Conservation (phyloP, 2,329 filamentous ascomycete species). For the Ascochyta clinopodiicola region DNA sequence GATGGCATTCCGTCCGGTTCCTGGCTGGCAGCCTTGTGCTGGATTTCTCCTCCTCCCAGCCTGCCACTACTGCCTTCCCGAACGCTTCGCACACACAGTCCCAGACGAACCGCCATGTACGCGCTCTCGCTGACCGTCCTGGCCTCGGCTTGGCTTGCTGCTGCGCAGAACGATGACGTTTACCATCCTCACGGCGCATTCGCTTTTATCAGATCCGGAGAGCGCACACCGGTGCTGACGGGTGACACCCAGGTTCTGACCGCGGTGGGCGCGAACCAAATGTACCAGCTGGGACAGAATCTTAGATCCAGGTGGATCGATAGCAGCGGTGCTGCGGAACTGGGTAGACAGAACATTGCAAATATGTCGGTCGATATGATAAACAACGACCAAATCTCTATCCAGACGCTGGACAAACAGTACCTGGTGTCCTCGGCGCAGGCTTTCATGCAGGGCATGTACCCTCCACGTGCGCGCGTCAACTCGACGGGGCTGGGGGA, state of each 20-base stretch:
- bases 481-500: constrained; percentile 32
- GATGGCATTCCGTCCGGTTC: constrained; percentile 6
- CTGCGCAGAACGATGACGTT: constrained; percentile 24
- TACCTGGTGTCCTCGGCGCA: constrained; percentile 61
- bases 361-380: constrained; percentile 55
- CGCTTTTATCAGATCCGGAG: constrained; percentile 62
- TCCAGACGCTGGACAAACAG: constrained; percentile 57
- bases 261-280: constrained; percentile 61
- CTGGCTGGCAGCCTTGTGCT: constrained; percentile 13
- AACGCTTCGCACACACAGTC: constrained; percentile 4
- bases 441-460: constrained; percentile 68
- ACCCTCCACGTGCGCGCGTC: constrained; percentile 56
- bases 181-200: constrained; percentile 57
- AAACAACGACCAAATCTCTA: constrained; percentile 55
- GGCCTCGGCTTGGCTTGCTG: constrained; percentile 30
- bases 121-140: constrained; percentile 31
- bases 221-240: constrained; percentile 56
- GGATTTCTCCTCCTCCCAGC: constrained; percentile 1
- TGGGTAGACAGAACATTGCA: constrained; percentile 36
- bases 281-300: constrained; percentile 57
- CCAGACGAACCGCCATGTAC: constrained; percentile 32
- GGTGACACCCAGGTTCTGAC: constrained; percentile 52
- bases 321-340: constrained; percentile 24
- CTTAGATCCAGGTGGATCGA: constrained; percentile 62
- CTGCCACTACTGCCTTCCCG: background rate